These are phyloP conservation scores for Rhinocladiella similis DNA, from an alignment of 2,329 filamentous ascomycete species.

Conservation along the genomic window DNA sequence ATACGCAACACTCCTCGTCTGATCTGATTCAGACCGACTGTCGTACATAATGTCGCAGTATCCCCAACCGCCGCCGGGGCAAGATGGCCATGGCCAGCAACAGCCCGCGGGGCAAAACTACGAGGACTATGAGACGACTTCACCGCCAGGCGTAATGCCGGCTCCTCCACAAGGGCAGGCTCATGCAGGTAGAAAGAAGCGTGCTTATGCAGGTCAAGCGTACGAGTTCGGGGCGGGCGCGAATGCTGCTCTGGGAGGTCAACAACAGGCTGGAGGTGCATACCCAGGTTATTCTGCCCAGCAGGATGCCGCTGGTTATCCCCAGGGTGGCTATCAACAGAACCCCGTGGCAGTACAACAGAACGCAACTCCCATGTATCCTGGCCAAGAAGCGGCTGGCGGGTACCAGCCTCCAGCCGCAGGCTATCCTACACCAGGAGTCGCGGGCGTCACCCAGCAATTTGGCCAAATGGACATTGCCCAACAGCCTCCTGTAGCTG, in stretches of 20 bases:
- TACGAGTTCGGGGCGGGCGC: conserved; percentile 89
- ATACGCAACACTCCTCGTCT: background rate
- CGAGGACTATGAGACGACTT: conserved; percentile 38
- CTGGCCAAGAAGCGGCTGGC: conserved; percentile 45
- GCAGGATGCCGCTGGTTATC: conserved; percentile 48
- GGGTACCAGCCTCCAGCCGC: conserved; percentile 69
- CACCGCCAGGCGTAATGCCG: conserved; percentile 35
- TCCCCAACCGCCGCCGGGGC: conserved; percentile 31
- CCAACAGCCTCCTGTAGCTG: conserved; percentile 50
- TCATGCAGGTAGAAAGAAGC: conserved; percentile 67
- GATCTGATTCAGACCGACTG: conserved; percentile 14
- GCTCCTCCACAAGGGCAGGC: conserved; percentile 31
- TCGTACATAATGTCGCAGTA: conserved; percentile 39
- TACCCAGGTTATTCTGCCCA: conserved; percentile 64
- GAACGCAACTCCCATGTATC: conserved; percentile 35
- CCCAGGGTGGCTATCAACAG: conserved; percentile 43
- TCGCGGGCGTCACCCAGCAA: conserved; percentile 75
- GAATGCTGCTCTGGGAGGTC: conserved; percentile 64
- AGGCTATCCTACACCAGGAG: conserved; percentile 62
- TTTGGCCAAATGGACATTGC: conserved; percentile 77
- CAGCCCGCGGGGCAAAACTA: conserved; percentile 38
- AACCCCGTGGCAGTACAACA: conserved; percentile 34
- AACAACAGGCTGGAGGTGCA: conserved; percentile 55
- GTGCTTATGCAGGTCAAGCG: conserved; percentile 89
- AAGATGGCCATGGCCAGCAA: conserved; percentile 51